Base-by-base conservation (phyloP, 768 basidiomycete genomes). In the Dictyophora rubrovolvata region DNA sequence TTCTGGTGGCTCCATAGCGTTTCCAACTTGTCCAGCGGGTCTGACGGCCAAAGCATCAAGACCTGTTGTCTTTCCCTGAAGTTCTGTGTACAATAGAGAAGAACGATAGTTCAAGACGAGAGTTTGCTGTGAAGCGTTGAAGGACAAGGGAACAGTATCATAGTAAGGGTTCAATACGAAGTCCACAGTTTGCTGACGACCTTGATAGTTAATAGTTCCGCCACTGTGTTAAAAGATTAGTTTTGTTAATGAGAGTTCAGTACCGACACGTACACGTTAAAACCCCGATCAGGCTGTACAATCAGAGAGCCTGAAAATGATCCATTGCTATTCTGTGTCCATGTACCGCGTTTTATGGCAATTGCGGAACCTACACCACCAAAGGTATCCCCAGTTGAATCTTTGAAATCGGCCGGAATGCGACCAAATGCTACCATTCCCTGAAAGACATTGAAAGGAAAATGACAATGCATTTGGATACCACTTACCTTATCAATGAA, bases 341-440 rank as follows among this genome's bases (percentile, higher is more conserved):
- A 83, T 1, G 80, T 74, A 3, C 77, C 76, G 5, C 61, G 71
- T 68, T 84, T 78, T 58, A 85, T 62, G 1, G 81, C 76, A 20
- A 85, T 82, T 1, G 81, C 82, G 55, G 82, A 82, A 17, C 84
- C 84, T 18, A 84, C 75, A 10, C 82, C 83, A 20, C 85, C 84
- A 6, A 84, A 62, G 0, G 82, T 84, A 61, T 84, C 79, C 1
- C 79, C 79, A 0, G 78, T 81, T 0, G 79, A 81, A 35, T 84
- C 83, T 5, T 61, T 72, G 62, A 79, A 77, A 63, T 82, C 73
- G 1, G 81, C 77, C 1, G 81, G 79, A 55, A 85, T 83, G n/a
- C 78, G 69, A 5, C 83, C 83, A 64, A 84, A 84, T 0, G 72
- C 83, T 16, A 83, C 81, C 0, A 83, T 65, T 18, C 81, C 82